A percentile compares a stretch with the other conserved stretches of the same genome.
These are phyloP conservation scores for Sphaerulina vaccinii DNA, from an alignment of 2,329 filamentous ascomycete genomes.

Conservation along the genomic window DNA sequence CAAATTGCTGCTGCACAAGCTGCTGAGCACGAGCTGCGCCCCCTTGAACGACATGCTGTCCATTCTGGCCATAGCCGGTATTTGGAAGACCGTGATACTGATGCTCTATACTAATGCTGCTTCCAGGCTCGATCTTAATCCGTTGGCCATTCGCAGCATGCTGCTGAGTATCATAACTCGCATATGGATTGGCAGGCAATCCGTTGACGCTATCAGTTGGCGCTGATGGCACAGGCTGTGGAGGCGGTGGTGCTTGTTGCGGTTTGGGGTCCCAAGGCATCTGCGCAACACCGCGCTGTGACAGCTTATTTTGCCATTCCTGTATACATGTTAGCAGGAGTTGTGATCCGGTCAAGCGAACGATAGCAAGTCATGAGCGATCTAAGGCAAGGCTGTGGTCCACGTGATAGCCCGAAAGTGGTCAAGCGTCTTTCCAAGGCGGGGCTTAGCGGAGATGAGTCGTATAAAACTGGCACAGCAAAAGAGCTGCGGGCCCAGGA, in stretches of 20 bases:
- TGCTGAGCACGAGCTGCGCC: conserved; percentile 52
- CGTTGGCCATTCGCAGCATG: conserved; percentile 42
- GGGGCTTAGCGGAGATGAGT: conserved; percentile 25
- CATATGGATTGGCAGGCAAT: conserved; percentile 24
- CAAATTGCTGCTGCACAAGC: conserved; percentile 59
- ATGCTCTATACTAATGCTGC: conserved; percentile 38
- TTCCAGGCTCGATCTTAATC: conserved; percentile 57
- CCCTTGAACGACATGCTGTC: conserved; percentile 37
- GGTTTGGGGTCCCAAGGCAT: conserved; percentile 96
- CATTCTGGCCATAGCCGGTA: conserved; percentile 27
- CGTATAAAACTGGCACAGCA: conserved; percentile 47
- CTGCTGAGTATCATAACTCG: conserved; percentile 30
- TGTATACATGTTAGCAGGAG: conserved; percentile 42
- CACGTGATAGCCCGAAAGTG: conserved; percentile 34
- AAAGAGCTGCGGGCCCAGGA: conserved; percentile 46
- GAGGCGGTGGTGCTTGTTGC: conserved; percentile 51
- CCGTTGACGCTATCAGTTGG: conserved; percentile 25
- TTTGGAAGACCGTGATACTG: conserved; percentile 33
- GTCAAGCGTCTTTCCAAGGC: conserved; percentile 34
- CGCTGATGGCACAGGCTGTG: conserved; percentile 35
- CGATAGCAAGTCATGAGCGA: background rate
- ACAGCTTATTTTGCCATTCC: conserved; percentile 93
- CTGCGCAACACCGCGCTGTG: conserved; percentile 75
- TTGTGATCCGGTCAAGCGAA: background rate
- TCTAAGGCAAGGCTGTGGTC: conserved; percentile 11